A percentile compares a stretch with the other conserved stretches of the same genome.
These are phyloP conservation scores for Protea cynaroides DNA, from an alignment of 164 flowering plant genomes.

Conservation along the genomic window DNA sequence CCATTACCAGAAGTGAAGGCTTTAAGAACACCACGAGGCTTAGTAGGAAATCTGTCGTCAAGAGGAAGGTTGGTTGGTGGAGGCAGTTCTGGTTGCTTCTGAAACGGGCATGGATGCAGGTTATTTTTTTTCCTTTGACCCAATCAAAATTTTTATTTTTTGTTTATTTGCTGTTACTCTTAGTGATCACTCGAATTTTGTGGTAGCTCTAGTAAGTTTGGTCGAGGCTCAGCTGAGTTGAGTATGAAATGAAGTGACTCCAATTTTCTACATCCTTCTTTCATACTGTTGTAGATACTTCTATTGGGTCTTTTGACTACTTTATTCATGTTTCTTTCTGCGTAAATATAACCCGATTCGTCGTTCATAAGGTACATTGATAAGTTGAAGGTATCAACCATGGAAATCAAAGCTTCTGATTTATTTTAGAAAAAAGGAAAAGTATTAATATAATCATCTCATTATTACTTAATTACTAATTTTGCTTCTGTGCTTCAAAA, in stretches of 20 bases:
- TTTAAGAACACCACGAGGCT: conserved; percentile 15
- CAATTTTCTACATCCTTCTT: not conserved
- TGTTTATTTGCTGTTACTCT: no score
- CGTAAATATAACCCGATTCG: not conserved
- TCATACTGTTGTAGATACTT: not conserved
- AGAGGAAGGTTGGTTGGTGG: conserved; percentile 78
- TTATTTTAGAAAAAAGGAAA: no score
- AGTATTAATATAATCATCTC: not conserved
- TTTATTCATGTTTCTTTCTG: not conserved
- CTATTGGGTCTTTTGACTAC: not conserved
- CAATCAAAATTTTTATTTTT: not conserved
- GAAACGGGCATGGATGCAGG: conserved; percentile 99
- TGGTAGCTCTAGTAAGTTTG: no score
- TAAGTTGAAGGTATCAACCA: not conserved
- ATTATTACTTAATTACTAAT: not conserved
- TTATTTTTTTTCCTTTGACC: conserved; percentile 16
- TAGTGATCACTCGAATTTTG: no score
- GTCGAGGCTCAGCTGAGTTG: no score
- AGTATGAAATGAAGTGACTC: not conserved
- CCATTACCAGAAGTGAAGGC: conserved; percentile 31
- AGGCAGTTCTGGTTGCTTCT: conserved; percentile 84
- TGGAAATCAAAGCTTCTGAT: not conserved
- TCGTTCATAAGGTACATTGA: not conserved
- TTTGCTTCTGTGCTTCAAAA: not conserved
- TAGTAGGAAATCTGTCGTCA: conserved; percentile 25